Percentiles rank a stretch among this genome's conserved stretches.
Conservation (phyloP, 495 filamentous ascomycete species). For the Geopyxis carbonaria region DNA sequence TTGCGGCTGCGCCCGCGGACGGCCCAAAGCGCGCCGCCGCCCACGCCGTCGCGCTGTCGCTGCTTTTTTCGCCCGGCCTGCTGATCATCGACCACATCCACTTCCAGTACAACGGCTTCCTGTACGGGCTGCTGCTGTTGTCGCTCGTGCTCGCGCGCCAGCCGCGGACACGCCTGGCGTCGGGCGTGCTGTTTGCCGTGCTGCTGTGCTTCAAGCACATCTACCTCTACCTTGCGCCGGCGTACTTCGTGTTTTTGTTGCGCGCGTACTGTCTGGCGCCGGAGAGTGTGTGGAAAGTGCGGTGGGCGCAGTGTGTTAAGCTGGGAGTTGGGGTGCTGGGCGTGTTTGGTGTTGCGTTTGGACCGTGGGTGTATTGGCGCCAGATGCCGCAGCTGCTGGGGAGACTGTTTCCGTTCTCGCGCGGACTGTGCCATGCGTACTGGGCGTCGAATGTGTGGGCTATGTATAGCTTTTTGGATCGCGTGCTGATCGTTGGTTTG, state of each 20-base stretch:
- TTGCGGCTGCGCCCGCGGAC: slow-evolving; percentile 30
- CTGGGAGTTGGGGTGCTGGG: slow-evolving; percentile 53
- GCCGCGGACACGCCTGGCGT: slow-evolving; percentile 54
- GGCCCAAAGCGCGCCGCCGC: slow-evolving; percentile 57
- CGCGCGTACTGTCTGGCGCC: slow-evolving; percentile 75
- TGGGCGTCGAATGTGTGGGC: slow-evolving; percentile 98
- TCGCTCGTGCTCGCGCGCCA: slow-evolving; percentile 70
- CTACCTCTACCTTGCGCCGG: slow-evolving; percentile 89
- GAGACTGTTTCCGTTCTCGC: slow-evolving; percentile 81
- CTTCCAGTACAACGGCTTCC: slow-evolving; percentile 96
- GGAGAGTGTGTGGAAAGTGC: slow-evolving; percentile 43
- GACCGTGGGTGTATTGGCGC: slow-evolving; percentile 67
- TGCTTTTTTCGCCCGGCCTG: slow-evolving; percentile 79
- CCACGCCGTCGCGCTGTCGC: slow-evolving; percentile 72
- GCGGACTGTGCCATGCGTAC: slow-evolving; percentile 90
- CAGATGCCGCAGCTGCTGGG: slow-evolving; percentile 78
- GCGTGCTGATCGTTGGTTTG: slow-evolving; percentile 62
- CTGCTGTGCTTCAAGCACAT: slow-evolving; percentile 94
- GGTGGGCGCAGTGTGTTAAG: slow-evolving; percentile 61
- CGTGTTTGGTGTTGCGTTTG: slow-evolving; percentile 73
- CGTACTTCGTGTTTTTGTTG: slow-evolving; percentile 86
- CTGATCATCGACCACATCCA: slow-evolving; percentile 98
- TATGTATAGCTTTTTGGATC: slow-evolving; percentile 81
- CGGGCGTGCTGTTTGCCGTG: slow-evolving; percentile 65
- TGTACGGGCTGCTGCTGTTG: slow-evolving; percentile 75